These are phyloP conservation scores for Colletotrichum endophyticum DNA, from an alignment of 2,329 filamentous ascomycete genomes.

Conservation along the genomic window DNA sequence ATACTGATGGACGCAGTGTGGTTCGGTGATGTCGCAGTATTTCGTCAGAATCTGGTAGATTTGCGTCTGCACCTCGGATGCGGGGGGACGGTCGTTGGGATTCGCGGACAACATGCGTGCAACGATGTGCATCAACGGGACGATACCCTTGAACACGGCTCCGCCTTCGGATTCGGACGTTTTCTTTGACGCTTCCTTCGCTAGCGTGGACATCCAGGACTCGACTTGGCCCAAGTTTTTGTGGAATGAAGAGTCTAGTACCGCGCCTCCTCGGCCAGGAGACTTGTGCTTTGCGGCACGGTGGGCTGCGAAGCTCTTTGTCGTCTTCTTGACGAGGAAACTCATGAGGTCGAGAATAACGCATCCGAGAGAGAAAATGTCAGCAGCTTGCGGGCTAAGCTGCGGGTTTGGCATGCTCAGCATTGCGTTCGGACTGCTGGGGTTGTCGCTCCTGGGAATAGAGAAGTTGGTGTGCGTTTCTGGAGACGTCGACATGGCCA, in stretches of 20 bases:
- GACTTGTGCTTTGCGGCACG: constrained; percentile 69
- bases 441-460: constrained; percentile 37
- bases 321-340: constrained; percentile 71
- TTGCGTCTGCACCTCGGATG: constrained; percentile 55
- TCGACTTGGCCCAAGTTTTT: constrained; percentile 72
- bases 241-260: constrained; percentile 75
- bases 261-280: constrained; percentile 61
- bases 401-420: constrained; percentile 45
- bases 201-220: constrained; percentile 68
- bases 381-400: constrained; percentile 62
- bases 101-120: constrained; percentile 58
- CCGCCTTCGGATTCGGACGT: constrained; percentile 42
- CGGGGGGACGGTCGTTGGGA: constrained; percentile 58
- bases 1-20: constrained; percentile 60
- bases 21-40: constrained; percentile 50
- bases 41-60: constrained; percentile 59
- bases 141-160: constrained; percentile 54
- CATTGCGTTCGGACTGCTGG: constrained; percentile 34
- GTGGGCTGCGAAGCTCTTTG: constrained; percentile 69
- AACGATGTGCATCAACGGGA: constrained; percentile 57
- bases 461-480: constrained; percentile 39
- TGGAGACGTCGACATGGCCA: constrained; percentile 36
- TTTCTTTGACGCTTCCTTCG: constrained; percentile 62
- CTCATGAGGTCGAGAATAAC: constrained; percentile 75
- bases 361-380: constrained; percentile 76